Percentiles rank a stretch among this genome's conserved stretches.
phyloP scores from a whole-genome alignment of 1,284 basidiomycete genomes.

The Ceratobasidium theobromae region DNA sequence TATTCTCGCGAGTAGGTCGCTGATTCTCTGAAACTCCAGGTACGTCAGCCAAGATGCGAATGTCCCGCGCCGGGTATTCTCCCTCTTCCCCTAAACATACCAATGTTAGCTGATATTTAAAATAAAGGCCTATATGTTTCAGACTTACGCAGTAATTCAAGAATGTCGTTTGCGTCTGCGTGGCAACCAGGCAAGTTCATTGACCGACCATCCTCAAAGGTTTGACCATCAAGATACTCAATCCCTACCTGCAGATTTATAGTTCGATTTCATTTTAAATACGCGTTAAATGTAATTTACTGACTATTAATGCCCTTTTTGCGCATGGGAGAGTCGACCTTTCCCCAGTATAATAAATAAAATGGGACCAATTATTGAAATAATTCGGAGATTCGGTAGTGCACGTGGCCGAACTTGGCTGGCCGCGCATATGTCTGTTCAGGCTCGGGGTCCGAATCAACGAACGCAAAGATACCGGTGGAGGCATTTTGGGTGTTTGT shows the following conservation, averaged over 20 bases:
- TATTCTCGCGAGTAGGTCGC: conserved; percentile 21
- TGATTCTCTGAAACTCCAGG: conserved; percentile 11
- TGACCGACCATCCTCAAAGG: not conserved
- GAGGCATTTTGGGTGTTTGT: conserved; percentile 17
- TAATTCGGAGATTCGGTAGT: not conserved
- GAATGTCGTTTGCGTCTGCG: conserved; percentile 21
- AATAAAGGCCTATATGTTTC: not conserved
- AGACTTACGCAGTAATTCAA: conserved; percentile 17
- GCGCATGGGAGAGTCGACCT: conserved; percentile 9
- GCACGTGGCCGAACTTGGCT: not conserved
- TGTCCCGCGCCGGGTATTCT: conserved; percentile 6
- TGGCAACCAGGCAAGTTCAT: conserved; percentile 29
- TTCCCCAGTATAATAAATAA: conserved; percentile 8
- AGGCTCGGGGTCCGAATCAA: conserved; percentile 3
- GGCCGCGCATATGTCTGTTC: conserved; percentile 9
- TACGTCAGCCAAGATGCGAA: conserved; percentile 24
- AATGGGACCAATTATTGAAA: not conserved
- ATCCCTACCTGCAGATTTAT: conserved; percentile 11
- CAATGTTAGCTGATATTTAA: not conserved
- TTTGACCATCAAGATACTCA: conserved; percentile 17
- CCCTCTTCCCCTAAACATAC: conserved; percentile 1
- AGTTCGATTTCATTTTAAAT: not conserved
- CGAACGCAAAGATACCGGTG: conserved; percentile 23
- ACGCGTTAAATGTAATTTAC: not conserved
- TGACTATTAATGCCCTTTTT: conserved; percentile 23